phyloP scores from a whole-genome alignment of 2,329 filamentous ascomycete species.

The Zasmidium angulare region DNA sequence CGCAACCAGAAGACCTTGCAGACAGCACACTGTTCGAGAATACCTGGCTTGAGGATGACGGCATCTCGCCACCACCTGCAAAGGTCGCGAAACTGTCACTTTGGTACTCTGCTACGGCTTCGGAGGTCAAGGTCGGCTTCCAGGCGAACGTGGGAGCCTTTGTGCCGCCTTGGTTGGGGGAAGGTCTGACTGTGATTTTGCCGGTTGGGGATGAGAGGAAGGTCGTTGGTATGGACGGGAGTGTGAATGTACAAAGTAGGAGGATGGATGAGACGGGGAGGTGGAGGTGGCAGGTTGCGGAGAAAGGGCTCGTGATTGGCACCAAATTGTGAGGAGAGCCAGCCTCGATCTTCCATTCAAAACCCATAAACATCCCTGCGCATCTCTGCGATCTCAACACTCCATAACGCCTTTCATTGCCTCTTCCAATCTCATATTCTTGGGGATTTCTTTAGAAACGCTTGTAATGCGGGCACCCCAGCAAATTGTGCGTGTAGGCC shows the following conservation, averaged over 20 bases:
- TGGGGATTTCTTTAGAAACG: no score
- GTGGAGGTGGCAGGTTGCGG: slow-evolving; percentile 19
- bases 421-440: no score
- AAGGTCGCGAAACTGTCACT: slow-evolving; percentile 46
- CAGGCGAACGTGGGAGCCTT: slow-evolving; percentile 43
- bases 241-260: slow-evolving; percentile 16
- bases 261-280: slow-evolving; percentile 25
- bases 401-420: no score
- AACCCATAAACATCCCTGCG: no score
- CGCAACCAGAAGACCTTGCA: slow-evolving; percentile 43
- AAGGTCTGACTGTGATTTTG: slow-evolving; percentile 51
- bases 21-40: slow-evolving; percentile 39
- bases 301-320: background rate
- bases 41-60: slow-evolving; percentile 60
- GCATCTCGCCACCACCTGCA: slow-evolving; percentile 46
- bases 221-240: slow-evolving; percentile 29
- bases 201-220: slow-evolving; percentile 51
- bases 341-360: no score
- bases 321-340: background rate
- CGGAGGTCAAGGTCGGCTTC: slow-evolving; percentile 47
- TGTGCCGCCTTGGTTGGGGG: slow-evolving; percentile 47
- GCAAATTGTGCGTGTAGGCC: no score
- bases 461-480: no score
- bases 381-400: no score
- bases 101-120: slow-evolving; percentile 45